These are phyloP conservation scores for Akebia trifoliata DNA, from an alignment of 164 flowering plant genomes.

Conservation along the genomic window DNA sequence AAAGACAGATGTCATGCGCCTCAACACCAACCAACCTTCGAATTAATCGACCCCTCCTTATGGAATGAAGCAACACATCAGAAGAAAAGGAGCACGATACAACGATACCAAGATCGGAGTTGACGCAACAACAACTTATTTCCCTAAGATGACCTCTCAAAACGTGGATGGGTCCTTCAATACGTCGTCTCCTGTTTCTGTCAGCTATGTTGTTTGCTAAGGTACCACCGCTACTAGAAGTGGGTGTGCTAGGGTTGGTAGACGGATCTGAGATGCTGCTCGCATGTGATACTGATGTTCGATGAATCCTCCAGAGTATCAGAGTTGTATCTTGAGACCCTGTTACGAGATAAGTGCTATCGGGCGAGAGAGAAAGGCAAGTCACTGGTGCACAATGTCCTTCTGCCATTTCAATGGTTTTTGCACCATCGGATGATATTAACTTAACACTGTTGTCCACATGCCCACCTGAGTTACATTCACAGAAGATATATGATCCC, in stretches of 20 bases:
- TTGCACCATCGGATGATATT: conserved; percentile 87
- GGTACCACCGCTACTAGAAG: conserved; percentile 39
- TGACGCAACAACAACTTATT: conserved; percentile 70
- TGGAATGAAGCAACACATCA: conserved; percentile 78
- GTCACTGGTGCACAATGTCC: conserved; percentile 97
- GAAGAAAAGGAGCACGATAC: conserved; percentile 73
- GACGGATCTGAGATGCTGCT: conserved; percentile 48
- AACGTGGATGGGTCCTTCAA: conserved; percentile 92
- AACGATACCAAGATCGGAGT: conserved; percentile 77
- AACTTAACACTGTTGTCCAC: conserved; percentile 82
- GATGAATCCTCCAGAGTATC: conserved; percentile 84
- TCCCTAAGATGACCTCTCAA: conserved; percentile 82
- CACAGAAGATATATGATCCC: background rate
- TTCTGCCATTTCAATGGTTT: conserved; percentile 77
- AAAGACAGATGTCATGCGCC: conserved; percentile 76
- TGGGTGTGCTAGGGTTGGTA: conserved; percentile 34
- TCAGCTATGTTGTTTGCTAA: conserved; percentile 41
- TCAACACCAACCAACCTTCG: conserved; percentile 60
- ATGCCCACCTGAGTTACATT: conserved; percentile 72
- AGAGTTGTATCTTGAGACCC: conserved; percentile 89
- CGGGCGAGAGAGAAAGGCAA: conserved; percentile 77
- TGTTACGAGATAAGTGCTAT: conserved; percentile 80
- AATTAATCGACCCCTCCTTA: conserved; percentile 76
- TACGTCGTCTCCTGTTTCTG: conserved; percentile 48
- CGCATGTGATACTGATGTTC: conserved; percentile 33